phyloP scores from a whole-genome alignment of 2,329 filamentous ascomycete genomes.

The Exophiala mesophila region DNA sequence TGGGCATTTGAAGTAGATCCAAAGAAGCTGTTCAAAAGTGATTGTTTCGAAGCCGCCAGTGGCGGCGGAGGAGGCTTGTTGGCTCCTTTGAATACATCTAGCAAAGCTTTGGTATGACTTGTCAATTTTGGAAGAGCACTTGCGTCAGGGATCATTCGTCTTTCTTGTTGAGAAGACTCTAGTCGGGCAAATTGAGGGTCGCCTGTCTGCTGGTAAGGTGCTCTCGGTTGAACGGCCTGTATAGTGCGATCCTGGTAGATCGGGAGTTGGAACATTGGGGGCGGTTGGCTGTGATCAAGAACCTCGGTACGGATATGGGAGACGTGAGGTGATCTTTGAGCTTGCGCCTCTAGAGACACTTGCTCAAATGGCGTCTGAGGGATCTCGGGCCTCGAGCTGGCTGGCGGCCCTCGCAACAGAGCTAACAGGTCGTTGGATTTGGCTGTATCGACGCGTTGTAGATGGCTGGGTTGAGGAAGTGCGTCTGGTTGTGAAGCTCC shows the following conservation, averaged over 20 bases:
- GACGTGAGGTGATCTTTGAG: constrained; percentile 50
- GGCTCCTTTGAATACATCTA: constrained; percentile 52
- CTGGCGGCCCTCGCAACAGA: constrained; percentile 45
- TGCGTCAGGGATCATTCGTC: constrained; percentile 51
- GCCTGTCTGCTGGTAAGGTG: constrained; percentile 45
- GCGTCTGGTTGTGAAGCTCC: constrained; percentile 15
- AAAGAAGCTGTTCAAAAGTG: constrained; percentile 10
- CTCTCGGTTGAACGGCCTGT: constrained; percentile 31
- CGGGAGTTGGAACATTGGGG: constrained; percentile 7
- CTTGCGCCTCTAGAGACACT: constrained; percentile 44
- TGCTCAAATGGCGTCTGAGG: constrained; percentile 55
- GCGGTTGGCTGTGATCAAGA: constrained; percentile 11
- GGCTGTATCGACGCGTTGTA: constrained; percentile 32
- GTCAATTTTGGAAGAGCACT: constrained; percentile 55
- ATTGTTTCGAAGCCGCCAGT: constrained; percentile 12
- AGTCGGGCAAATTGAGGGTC: constrained; percentile 42
- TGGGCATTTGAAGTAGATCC: neutral
- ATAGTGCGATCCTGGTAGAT: constrained; percentile 6
- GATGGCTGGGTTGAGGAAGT: constrained; percentile 19
- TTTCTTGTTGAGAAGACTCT: constrained; percentile 33
- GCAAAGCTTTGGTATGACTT: constrained; percentile 52
- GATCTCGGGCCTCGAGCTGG: constrained; percentile 28
- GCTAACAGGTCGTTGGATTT: constrained; percentile 53
- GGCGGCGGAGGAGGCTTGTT: constrained; percentile 6
- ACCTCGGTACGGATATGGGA: constrained; percentile 25